Evolutionary conservation across 1,284 basidiomycete genomes (phyloP).

Genomic region (Boletus calvinii): DNA sequence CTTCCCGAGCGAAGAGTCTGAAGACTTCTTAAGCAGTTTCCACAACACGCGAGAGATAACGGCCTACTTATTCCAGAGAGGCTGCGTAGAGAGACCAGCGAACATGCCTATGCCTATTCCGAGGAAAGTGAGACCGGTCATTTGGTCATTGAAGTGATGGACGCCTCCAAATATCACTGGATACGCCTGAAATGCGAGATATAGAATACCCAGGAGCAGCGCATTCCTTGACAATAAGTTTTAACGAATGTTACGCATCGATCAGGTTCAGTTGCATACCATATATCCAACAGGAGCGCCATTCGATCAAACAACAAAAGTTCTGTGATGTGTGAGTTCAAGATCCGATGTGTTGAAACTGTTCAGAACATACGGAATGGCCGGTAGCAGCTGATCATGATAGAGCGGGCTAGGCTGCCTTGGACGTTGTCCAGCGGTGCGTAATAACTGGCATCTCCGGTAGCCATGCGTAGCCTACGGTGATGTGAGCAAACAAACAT

Average conservation of each 20-base stretch:
- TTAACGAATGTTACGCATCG: not conserved
- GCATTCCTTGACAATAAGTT: constrained; percentile 41
- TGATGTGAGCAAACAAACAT: not conserved
- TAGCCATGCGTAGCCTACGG: constrained; percentile 39
- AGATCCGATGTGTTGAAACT: not conserved
- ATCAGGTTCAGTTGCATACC: constrained; percentile 33
- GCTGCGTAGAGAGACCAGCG: constrained; percentile 46
- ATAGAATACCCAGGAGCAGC: constrained; percentile 63
- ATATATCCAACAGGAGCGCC: constrained; percentile 67
- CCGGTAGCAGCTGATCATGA: constrained; percentile 55
- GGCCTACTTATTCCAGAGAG: constrained; percentile 52
- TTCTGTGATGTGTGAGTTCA: constrained; percentile 41
- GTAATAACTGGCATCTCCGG: constrained; percentile 41
- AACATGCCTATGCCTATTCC: constrained; percentile 63
- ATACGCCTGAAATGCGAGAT: constrained; percentile 59
- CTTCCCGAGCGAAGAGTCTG: constrained; percentile 34
- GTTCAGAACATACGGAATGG: constrained; percentile 64
- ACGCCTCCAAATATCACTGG: constrained; percentile 53
- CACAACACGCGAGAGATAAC: not conserved
- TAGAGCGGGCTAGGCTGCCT: constrained; percentile 41
- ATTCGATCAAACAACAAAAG: constrained; percentile 71
- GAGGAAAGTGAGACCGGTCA: constrained; percentile 58
- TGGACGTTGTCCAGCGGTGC: constrained; percentile 37
- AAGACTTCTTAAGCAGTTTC: not conserved
- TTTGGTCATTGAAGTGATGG: constrained; percentile 53